Evolutionary conservation across 306 rosid genomes (phyloP), one percentile per base, ranked within the genome.

Genomic region (Cucumis melo): DNA sequence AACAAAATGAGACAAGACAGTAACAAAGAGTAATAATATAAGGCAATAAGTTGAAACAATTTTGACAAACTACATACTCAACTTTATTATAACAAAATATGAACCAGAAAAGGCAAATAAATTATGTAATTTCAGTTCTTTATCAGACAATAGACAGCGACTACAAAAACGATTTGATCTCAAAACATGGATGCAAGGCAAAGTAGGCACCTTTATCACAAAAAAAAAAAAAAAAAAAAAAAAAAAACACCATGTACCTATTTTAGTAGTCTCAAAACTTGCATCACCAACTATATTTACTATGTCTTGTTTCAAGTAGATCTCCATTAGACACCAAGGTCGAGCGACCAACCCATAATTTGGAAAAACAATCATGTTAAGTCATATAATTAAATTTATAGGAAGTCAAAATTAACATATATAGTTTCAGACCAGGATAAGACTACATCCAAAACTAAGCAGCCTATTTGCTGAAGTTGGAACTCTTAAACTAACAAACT

Each of bases 271-370:
- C 84, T 90, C 97, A 34, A 86, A 81, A 79, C 60, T 84, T 66
- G 92, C 80, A 81, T 90, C 81, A 19, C 88, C 88, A 79, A 88
- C 87, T 62, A 78, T 74, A 59, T 87, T 84, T 78, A 94, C 84
- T 65, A 92, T 94, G 79, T 94, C 96, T 79, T 81, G 91, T 68
- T 85, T 89, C 61, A 95, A 90, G 86, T 88, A 92, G 80, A 92
- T 89, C 85, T 94, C 99, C 88, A 84, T 74, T 79, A 94, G 87
- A 84, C 93, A 92, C 97, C 97, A 92, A 4, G 95, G 82, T 75
- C 95, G 96, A 76, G 87, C 81, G 61, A 88, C 95, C 84, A 94
- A 83, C 77, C 96, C 99, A 76, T n/a, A n/a, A n/a, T n/a, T 97
- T 92, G 97, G 79, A 79, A 80, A 70, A 57, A 83, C 70, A 77